Base-by-base conservation (phyloP, 2,329 filamentous ascomycete genomes). In the Graphilbum fragrans region DNA sequence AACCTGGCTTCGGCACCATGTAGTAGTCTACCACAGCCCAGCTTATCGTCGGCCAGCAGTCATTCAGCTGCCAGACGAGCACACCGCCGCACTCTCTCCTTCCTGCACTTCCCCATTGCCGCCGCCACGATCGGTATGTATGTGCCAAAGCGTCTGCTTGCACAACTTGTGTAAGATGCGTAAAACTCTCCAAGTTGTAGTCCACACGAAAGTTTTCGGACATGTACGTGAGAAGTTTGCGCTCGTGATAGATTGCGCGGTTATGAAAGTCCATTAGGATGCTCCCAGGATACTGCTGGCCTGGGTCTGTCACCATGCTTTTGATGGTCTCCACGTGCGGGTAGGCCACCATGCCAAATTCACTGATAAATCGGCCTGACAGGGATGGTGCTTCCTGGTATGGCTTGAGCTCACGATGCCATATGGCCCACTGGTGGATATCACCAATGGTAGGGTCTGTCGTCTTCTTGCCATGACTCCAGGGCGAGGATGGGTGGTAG, bases 301-400 rank as follows among this genome's bases (percentile, higher is more conserved):
- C 58, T 18, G 59, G 56, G 9, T 61, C 50, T 2, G 68, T 74
- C 48, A 86, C 71, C 55, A 79, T 86, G 27, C 69, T 61, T 35
- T 76, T 70, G 46, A 86, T 79, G 0, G 85, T 88, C 39, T 77
- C 67, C 47, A 86, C 68, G 53, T 82, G 74, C 1, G 86, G 86
- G 54, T 86, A 86, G 1, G 79, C 80, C 55, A 86, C 75, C 81
- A 87, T 86, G 45, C 83, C 83, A 49, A 87, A 88, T 54, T 87
- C 83, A 50, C 77, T 82, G 43, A 86, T 80, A 60, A 88, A 87
- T 1, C 83, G 73, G 5, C 82, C 82, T 22, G 74, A 72, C 12
- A 87, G 67, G 16, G 70, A 72, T 48, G 80, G 74, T 42, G 80
- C 82, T 44, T 80, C 75, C 53, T 87, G 83, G 52, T 86, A 87